Evolutionary conservation across 2,329 filamentous ascomycete genomes (phyloP), one percentile per base, ranked within the genome.

Genomic region (Aspergillus terreus): DNA sequence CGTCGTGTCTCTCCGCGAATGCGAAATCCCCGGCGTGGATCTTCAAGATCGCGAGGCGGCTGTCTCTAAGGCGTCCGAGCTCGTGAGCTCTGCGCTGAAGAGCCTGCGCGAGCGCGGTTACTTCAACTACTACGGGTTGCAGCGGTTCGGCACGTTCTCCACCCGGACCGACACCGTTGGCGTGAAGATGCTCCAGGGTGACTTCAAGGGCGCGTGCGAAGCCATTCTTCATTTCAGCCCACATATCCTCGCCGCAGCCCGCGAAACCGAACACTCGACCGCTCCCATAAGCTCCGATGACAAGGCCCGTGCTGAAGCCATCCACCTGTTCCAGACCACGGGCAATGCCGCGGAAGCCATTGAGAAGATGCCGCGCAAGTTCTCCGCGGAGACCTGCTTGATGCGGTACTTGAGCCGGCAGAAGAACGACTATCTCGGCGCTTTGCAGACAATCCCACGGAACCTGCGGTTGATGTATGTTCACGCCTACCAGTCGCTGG

Each of bases 71-170:
- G 61, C 71, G 67, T 63, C 74, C 68, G 47, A 69, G 47, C 52
- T 70, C 47, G 90, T 55, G 65, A 79, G 55, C 64, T 77, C 55
- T 79, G 63, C 89, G 1, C 75, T 96, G 46, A 75, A 80, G 40
- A 82, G 86, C 56, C 82, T 97, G 59, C 77, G 80, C 49, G 74
- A 83, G 41, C 81, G 86, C 42, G 94, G 94, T 2, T 99, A 95
- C 77, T 85, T 99, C 72, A 99, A 99, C 73, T 99, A 97, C 75
- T 99, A 92, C 65, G 94, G 94, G 7, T 83, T 97, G n/a, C 94
- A 99, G 73, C 85, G 94, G 21, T 99, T 99, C 63, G 94, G 94
- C 25, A 92, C 91, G 0, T 92, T 94, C 70, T 77, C 84, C 25
- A 87, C 89, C 11, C 88, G 91, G 32, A 99, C 94, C 0, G 90